Percentiles rank a stretch among this genome's conserved stretches.
Conservation (phyloP, 305 asterid genomes). For the Plantago rigida region DNA sequence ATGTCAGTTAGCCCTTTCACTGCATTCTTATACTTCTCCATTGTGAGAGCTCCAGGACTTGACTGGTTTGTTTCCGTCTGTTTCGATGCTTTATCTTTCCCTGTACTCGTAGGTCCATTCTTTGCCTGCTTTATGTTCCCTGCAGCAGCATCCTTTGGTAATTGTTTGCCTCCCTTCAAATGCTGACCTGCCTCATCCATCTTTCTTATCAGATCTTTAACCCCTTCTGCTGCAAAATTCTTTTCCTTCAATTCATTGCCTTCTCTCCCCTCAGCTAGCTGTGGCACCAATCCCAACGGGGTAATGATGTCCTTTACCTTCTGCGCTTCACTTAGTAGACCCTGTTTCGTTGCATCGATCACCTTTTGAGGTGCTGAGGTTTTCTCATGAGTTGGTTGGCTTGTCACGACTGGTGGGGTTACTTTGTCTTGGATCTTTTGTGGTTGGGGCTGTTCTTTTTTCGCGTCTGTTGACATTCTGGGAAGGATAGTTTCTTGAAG, state of each 20-base stretch:
- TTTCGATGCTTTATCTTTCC: slow-evolving; percentile 21
- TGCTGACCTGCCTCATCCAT: slow-evolving; percentile 21
- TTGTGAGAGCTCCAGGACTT: slow-evolving; percentile 19
- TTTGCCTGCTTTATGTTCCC: slow-evolving; percentile 20
- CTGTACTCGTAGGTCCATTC: slow-evolving; percentile 25
- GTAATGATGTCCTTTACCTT: slow-evolving; percentile 21
- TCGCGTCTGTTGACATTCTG: slow-evolving; percentile 16
- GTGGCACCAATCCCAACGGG: slow-evolving; percentile 20
- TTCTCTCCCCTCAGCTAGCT: slow-evolving; percentile 13
- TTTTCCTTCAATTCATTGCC: slow-evolving; percentile 10
- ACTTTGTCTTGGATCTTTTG: slow-evolving; percentile 21
- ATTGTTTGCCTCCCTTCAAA: slow-evolving; percentile 14
- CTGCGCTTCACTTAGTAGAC: not conserved
- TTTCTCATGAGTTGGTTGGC: slow-evolving; percentile 25
- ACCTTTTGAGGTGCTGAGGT: slow-evolving; percentile 16
- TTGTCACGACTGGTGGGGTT: slow-evolving; percentile 17
- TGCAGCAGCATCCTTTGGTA: slow-evolving; percentile 21
- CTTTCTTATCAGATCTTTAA: slow-evolving; percentile 12
- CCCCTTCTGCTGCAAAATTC: slow-evolving; percentile 13
- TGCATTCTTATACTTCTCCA: slow-evolving; percentile 33
- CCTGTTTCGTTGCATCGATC: not conserved
- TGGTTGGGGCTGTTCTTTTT: slow-evolving; percentile 22
- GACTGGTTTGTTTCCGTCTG: slow-evolving; percentile 15
- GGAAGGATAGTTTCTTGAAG: slow-evolving; percentile 21
- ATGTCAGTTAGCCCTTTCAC: slow-evolving; percentile 37